Conservation (phyloP, 352 stramenopile species). For the Pythium angustatum region DNA sequence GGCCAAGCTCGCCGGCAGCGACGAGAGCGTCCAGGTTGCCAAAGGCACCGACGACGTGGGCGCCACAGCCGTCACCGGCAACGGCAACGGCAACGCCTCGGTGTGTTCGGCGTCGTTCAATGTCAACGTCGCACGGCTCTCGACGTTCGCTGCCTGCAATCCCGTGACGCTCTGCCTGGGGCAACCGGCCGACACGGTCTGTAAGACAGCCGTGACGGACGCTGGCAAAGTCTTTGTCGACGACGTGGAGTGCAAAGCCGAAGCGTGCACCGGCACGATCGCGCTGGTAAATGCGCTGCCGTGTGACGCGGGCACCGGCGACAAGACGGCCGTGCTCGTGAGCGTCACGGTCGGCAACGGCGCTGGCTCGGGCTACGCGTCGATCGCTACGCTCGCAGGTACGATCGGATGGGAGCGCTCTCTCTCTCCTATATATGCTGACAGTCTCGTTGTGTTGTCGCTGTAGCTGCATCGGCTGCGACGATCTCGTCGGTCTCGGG, state of each 20-base stretch:
- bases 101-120: conserved; percentile 51
- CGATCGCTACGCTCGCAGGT: conserved; percentile 47
- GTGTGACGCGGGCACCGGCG: conserved; percentile 42
- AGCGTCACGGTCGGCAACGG: conserved; percentile 54
- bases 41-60: conserved; percentile 39
- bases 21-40: conserved; percentile 50
- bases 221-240: conserved; percentile 35
- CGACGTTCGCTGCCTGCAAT: conserved; percentile 54
- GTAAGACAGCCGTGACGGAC: conserved; percentile 36
- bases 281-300: conserved; percentile 41
- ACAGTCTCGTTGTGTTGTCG: neutral
- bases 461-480: conserved; percentile 15
- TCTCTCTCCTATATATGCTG: neutral
- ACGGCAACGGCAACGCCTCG: conserved; percentile 30
- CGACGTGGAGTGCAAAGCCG: conserved; percentile 42
- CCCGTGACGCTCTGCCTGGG: conserved; percentile 57
- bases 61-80: conserved; percentile 18
- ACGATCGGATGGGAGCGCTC: conserved; percentile 5
- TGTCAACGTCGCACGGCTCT: conserved; percentile 58
- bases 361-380: conserved; percentile 44
- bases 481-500: conserved; percentile 14
- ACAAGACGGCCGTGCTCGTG: conserved; percentile 45
- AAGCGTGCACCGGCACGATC: conserved; percentile 57
- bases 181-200: conserved; percentile 41
- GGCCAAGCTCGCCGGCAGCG: conserved; percentile 38